These are phyloP conservation scores for Thermothielavioides terrestris DNA, from an alignment of 495 filamentous ascomycete species.

Conservation along the genomic window DNA sequence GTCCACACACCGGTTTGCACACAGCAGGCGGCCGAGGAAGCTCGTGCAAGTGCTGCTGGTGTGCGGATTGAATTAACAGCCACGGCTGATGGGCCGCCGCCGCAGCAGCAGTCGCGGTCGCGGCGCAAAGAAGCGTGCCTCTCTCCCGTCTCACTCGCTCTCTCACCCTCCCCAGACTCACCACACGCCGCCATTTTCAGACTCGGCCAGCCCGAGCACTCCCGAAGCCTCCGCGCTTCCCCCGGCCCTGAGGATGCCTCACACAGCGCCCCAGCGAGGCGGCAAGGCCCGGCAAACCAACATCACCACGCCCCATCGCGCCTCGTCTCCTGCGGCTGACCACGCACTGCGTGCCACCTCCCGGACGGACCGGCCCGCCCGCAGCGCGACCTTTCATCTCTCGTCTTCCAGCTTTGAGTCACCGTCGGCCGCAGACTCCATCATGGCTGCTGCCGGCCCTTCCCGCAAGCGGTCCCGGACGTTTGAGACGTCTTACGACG, in stretches of 20 bases:
- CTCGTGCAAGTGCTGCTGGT: neutral
- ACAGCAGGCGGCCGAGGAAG: neutral
- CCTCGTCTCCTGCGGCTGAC: conserved; percentile 18
- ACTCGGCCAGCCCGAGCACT: conserved; percentile 4
- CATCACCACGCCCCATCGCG: conserved; percentile 10
- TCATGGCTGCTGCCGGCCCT: conserved; percentile 12
- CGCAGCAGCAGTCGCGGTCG: conserved; percentile 18
- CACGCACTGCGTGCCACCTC: neutral
- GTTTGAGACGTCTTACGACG: conserved; percentile 25
- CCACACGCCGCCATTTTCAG: neutral
- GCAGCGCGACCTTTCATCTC: conserved; percentile 20
- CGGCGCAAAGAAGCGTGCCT: conserved; percentile 26
- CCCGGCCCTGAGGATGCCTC: conserved; percentile 1
- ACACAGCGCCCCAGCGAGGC: conserved; percentile 14
- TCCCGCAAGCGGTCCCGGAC: conserved; percentile 30
- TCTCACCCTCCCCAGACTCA: conserved; percentile 6
- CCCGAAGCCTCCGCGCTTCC: neutral
- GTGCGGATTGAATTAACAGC: conserved; percentile 19
- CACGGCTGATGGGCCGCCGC: conserved; percentile 19
- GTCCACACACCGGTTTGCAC: neutral
- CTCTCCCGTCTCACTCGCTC: conserved; percentile 12
- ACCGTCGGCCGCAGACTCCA: conserved; percentile 21
- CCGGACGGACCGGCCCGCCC: conserved; percentile 15
- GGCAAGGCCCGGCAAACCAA: conserved; percentile 7
- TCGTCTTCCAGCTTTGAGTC: conserved; percentile 21